A percentile compares a stretch with the other conserved stretches of the same genome.
phyloP scores from a whole-genome alignment of 208 protist species.

The Crithidia fasciculata region DNA sequence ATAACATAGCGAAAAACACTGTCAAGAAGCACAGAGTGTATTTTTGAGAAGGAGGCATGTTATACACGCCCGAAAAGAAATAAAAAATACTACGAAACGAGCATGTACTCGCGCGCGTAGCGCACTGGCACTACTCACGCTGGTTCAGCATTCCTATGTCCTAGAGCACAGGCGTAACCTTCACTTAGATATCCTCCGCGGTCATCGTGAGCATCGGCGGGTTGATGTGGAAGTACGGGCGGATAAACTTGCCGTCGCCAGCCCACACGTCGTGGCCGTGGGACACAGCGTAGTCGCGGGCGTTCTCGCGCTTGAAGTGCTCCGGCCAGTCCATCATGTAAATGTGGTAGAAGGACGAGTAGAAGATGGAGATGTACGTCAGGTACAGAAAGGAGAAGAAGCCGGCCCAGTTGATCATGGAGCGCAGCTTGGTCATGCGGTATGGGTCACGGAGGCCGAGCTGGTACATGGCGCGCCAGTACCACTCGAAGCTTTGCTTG shows the following conservation, averaged over 20 bases:
- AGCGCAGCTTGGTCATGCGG: constrained; percentile 76
- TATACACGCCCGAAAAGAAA: background rate
- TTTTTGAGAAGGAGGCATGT: background rate
- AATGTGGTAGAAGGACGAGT: constrained; percentile 74
- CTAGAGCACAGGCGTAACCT: background rate
- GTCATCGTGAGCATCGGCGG: constrained; percentile 91
- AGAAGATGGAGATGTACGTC: constrained; percentile 79
- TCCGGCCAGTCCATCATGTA: constrained; percentile 82
- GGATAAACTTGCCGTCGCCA: constrained; percentile 86
- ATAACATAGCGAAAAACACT: constrained; percentile 17
- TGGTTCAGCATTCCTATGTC: constrained; percentile 2
- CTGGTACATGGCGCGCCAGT: constrained; percentile 81
- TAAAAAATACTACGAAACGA: constrained; percentile 2
- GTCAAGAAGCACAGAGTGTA: background rate
- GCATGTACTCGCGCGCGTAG: background rate
- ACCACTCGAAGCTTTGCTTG: constrained; percentile 82
- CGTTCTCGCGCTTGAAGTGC: constrained; percentile 82
- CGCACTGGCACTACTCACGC: background rate
- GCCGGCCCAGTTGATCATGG: constrained; percentile 70
- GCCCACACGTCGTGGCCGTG: constrained; percentile 84
- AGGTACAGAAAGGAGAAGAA: constrained; percentile 76
- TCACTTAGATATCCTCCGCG: constrained; percentile 66
- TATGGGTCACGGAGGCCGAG: constrained; percentile 73
- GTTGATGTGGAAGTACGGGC: constrained; percentile 90
- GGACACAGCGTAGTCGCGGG: constrained; percentile 71